phyloP scores from a whole-genome alignment of 768 basidiomycete genomes.

The Chalciporus chontae region DNA sequence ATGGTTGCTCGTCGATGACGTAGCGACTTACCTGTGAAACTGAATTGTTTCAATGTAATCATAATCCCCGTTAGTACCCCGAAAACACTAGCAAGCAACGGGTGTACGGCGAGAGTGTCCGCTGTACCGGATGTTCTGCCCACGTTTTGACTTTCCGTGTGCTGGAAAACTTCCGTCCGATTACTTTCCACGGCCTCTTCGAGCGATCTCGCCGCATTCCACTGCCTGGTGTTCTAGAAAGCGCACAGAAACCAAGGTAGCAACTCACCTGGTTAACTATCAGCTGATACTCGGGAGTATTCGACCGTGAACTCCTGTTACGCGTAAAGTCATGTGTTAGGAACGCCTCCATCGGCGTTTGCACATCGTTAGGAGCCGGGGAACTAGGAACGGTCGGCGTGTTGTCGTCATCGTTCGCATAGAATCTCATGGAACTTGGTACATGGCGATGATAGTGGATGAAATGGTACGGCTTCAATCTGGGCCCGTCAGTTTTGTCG shows the following conservation, averaged over 20 bases:
- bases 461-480: constrained; percentile 24
- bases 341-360: constrained; percentile 26
- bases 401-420: constrained; percentile 43
- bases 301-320: constrained; percentile 4
- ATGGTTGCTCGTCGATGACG: background rate
- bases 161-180: constrained; percentile 2
- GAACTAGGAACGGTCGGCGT: constrained; percentile 16
- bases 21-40: constrained; percentile 23
- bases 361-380: constrained; percentile 13
- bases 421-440: constrained; percentile 59
- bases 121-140: constrained; percentile 10
- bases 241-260: background rate
- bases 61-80: background rate
- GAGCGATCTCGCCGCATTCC: constrained; percentile 41
- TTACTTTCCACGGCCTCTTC: constrained; percentile 24
- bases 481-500: constrained; percentile 11
- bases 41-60: constrained; percentile 16
- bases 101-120: background rate
- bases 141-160: background rate
- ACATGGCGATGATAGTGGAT: constrained; percentile 55
- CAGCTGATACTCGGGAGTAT: constrained; percentile 20
- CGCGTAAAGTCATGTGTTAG: constrained; percentile 40
- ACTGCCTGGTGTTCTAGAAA: constrained; percentile 27
- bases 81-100: background rate
- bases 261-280: constrained; percentile 42